These are phyloP conservation scores for Cytospora leucostoma DNA, from an alignment of 2,329 filamentous ascomycete species.

Conservation along the genomic window DNA sequence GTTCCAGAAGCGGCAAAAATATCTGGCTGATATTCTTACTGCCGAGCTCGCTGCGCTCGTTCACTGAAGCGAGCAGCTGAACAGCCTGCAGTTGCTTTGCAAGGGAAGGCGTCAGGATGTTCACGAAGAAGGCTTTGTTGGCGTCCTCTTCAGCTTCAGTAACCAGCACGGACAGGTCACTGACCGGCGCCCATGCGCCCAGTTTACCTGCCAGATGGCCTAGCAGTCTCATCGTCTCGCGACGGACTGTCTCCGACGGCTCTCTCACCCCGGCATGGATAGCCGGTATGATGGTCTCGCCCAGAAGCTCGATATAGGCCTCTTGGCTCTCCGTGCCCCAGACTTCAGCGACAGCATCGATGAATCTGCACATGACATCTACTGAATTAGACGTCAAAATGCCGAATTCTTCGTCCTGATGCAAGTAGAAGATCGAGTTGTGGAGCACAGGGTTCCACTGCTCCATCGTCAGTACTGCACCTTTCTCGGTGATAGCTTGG, in stretches of 20 bases:
- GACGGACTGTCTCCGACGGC: conserved; percentile 77
- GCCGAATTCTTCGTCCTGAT: conserved; percentile 83
- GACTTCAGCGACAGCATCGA: conserved; percentile 61
- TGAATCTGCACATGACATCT: conserved; percentile 75
- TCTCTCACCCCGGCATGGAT: conserved; percentile 77
- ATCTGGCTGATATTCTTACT: conserved; percentile 82
- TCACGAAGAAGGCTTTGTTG: conserved; percentile 81
- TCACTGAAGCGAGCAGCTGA: conserved; percentile 71
- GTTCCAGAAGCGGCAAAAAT: conserved; percentile 88
- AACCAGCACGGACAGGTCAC: conserved; percentile 73
- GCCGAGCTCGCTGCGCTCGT: conserved; percentile 63
- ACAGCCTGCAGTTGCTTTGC: conserved; percentile 84
- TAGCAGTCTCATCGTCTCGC: conserved; percentile 79
- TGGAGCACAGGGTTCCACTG: conserved; percentile 89
- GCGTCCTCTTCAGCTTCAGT: conserved; percentile 63
- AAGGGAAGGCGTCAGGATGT: conserved; percentile 86
- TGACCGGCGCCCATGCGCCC: conserved; percentile 68
- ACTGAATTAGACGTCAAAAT: conserved; percentile 80
- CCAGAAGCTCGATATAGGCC: conserved; percentile 61
- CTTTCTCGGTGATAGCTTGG: conserved; percentile 67
- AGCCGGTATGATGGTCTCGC: conserved; percentile 68
- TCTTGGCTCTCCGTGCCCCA: conserved; percentile 43
- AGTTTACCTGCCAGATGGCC: conserved; percentile 75
- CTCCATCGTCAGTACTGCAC: conserved; percentile 59
- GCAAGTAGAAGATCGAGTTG: conserved; percentile 87